Evolutionary conservation across 768 basidiomycete genomes (phyloP), one percentile per base, ranked within the genome.

Genomic region (Phlebiopsis gigantea): DNA sequence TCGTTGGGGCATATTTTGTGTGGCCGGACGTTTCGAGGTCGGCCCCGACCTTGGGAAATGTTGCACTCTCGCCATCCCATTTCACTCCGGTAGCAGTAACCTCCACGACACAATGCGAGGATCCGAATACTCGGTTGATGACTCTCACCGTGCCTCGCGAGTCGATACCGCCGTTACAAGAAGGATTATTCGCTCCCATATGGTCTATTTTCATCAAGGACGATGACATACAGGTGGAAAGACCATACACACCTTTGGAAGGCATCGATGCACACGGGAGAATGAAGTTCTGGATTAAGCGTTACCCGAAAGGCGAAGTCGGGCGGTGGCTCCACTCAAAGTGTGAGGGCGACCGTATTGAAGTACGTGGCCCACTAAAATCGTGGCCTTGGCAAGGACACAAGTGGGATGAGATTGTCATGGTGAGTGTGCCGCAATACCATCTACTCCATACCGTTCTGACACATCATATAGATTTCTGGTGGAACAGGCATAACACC

Each of bases 401-500:
- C 31, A 73, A 77, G 4, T 92, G 87, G 87, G 91, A 93, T 63
- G 85, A 93, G 58, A 70, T 93, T 48, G 72, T 93, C 15, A 83
- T 93, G 87, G 91, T 85, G 66, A 43, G 78, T 54, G 45, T 46
- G 46, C 21, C 51, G 30, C 17, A 30, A 25, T 14, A 43, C 9
- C 31, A 15, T 51, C 55, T 34, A 39, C n/a, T 10, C 7, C 1
- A 25, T n/a, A 28, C 8, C 22, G 14, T 28, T n/a, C 44, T 57
- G 31, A 57, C 25, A 7, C 9, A 58, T 31, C 25, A 5, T 9
- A 42, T n/a, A 93, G 91, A 84, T 93, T 54, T 92, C 90, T 44
- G 91, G 91, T 34, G 91, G 91, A 25, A 93, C 91, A 4, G 91
- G 92, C 26, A 85, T 93, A 48, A 87, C 91, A 15, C 92, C 91